Evolutionary conservation across 108 stramenopile genomes (phyloP), one percentile per base, ranked within the genome.

Genomic region (Cyclotella choctawhatcheeana): DNA sequence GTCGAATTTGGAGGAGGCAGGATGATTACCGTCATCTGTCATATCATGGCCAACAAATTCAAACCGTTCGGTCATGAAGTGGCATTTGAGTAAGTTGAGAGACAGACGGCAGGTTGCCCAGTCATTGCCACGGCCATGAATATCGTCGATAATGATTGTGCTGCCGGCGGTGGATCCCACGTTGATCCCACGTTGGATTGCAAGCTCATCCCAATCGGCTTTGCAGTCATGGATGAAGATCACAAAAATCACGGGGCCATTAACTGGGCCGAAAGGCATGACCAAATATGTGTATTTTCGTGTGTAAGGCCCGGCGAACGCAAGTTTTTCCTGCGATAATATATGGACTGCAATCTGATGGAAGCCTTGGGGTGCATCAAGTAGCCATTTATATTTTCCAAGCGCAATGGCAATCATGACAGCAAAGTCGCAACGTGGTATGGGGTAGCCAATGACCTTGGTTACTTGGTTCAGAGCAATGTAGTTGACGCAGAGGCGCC

Each of bases 401-500:
- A 27, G 5, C 4, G 25, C 55, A 27, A 56, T 27, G 7, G 29
- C 21, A 24, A 56, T 6, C 25, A 30, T 56, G 27, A 56, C 55
- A 3, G 26, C 26, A 5, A 6, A 27, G 26, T 56, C 55, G 17
- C 55, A 56, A 6, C 55, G 55, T 6, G 55, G 55, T 3, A 56
- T 56, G 25, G 55, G 55, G 26, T 56, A 30, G 5, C 25, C 55
- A 20, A 26, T 56, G 21, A 56, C 26, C 27, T 56, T 24, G 5
- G 26, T 56, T 6, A 56, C 55, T 27, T 5, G 5, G 27, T 56
- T 56, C 12, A 56, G 26, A 20, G 55, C 25, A 56, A 56, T 56
- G 55, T 14, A 56, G 16, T 56, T 56, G 25, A 56, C 55, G 55
- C 55, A 56, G 16, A 56, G 27, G 3, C 29, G 21, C 55, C 55